Evolutionary conservation across 2,329 filamentous ascomycete species (phyloP).

Genomic region (Akanthomyces dipterigenus): DNA sequence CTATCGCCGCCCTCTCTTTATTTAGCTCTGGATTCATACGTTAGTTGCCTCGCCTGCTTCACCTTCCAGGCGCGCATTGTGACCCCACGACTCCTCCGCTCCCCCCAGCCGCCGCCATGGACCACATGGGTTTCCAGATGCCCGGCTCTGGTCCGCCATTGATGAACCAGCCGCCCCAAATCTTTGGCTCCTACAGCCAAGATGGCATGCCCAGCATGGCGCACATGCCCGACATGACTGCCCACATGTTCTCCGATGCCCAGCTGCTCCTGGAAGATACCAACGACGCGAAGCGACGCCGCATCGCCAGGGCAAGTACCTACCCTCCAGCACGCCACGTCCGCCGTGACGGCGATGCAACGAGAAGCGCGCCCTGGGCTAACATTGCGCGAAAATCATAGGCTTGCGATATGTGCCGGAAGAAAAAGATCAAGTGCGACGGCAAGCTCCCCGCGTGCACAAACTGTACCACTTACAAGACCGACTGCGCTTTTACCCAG

Average conservation of each 20-base stretch:
- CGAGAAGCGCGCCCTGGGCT: not conserved
- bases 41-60: not conserved
- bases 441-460: constrained; percentile 92
- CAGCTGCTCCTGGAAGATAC: constrained; percentile 54
- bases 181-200: constrained; percentile 57
- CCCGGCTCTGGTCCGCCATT: constrained; percentile 48
- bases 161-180: constrained; percentile 60
- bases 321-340: not conserved
- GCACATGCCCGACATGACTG: constrained; percentile 49
- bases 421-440: constrained; percentile 97
- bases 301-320: constrained; percentile 73
- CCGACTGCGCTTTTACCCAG: constrained; percentile 92
- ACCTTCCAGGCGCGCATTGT: not conserved
- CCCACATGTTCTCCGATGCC: constrained; percentile 55
- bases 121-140: constrained; percentile 53
- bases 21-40: not conserved
- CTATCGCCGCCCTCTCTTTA: not conserved
- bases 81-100: not conserved
- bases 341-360: no score
- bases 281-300: constrained; percentile 79
- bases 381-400: constrained; percentile 24
- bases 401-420: constrained; percentile 95
- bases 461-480: constrained; percentile 97
- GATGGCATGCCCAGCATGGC: constrained; percentile 51
- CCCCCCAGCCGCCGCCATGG: constrained; percentile 29